Evolutionary conservation across 1,284 basidiomycete species (phyloP), one percentile per base, ranked within the genome.

Genomic region (Albatrellus sp.): DNA sequence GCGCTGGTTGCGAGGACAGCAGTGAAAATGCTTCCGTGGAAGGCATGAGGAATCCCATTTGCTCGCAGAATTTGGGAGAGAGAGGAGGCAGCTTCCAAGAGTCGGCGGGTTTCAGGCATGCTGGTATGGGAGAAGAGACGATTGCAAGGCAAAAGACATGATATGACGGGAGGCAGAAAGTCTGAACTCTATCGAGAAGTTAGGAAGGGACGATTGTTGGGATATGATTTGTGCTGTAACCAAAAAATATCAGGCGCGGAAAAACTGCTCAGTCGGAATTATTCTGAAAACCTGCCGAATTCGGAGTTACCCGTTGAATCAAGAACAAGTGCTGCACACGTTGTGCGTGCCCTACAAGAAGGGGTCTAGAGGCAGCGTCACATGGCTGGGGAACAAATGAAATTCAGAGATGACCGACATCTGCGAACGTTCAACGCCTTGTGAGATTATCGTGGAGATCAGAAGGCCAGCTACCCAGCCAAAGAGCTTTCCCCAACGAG

Each of bases 31-130:
- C 67, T 75, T 16, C 80, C 80, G 55, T 83, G 66, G 62, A 83
- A 82, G 17, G 79, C 80, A 56, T 85, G 80, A 13, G 75, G 72
- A 31, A 81, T 70, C 43, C 62, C 63, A 34, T 60, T 59, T 43
- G 66, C 66, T 46, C 60, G 62, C 48, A 83, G 69, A 45, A 72
- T 58, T 47, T 60, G 60, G 42, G 78, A 80, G 57, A 83, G 74
- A 50, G 73, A 70, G 37, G 63, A 58, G 40, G 78, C 78, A 42
- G 78, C 77, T 62, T 80, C 72, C 55, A 82, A 59, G 53, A 81
- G 67, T 58, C 80, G 69, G 57, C 66, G 64, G 54, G 74, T 78
- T 58, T 81, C 77, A 54, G 75, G 69, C 76, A 80, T 81, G 48
- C 49, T 57, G 48, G 52, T 48, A 48, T 50, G 51, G 48, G 48